Evolutionary conservation across 306 rosid species (phyloP), one percentile per base, ranked within the genome.

Genomic region (Purshia tridentata): DNA sequence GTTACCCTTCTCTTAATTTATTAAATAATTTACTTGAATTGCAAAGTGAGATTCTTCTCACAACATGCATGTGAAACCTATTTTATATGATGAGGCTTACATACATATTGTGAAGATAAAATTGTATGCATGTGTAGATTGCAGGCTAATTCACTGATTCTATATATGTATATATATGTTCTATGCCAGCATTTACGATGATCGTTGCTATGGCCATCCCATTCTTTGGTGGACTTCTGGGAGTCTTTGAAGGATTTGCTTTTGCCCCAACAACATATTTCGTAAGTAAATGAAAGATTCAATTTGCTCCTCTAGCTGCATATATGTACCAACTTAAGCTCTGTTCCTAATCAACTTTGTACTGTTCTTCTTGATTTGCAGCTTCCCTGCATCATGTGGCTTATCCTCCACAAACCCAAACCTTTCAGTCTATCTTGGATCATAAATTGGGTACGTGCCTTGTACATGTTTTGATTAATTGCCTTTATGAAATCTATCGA

Each of bases 311-410:
- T 44, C 6, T 44, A 44, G 9, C 47, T 8, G 8, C 9, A 44
- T 44, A 44, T 44, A 44, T 44, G 47, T 44, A 44, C 9, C 6
- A 6, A 8, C 1, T n/a, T n/a, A n/a, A n/a, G 9, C 47, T 6
- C 47, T 44, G 47, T 8, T 44, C 9, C 47, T 44, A 44, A 8
- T 44, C 42, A 18, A 53, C 48, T 6, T 19, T 39, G 42, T 52
- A 44, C 11, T 75, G 39, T 15, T 63, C 9, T 9, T 75, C 40
- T 58, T 39, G 3, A 37, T 61, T 45, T 86, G 77, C 85, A 90
- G 98, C 85, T 92, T 13, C 98, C 98, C 2, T 92, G 98, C 81
- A 77, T 84, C 60, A 88, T 90, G 74, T 92, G 98, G 98, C 88
- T 92, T 6, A 77, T 48, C 51, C 29, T 92, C 74, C 50, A 67